Conservation (phyloP, 345 rosid species). For the Dimocarpus longan region DNA sequence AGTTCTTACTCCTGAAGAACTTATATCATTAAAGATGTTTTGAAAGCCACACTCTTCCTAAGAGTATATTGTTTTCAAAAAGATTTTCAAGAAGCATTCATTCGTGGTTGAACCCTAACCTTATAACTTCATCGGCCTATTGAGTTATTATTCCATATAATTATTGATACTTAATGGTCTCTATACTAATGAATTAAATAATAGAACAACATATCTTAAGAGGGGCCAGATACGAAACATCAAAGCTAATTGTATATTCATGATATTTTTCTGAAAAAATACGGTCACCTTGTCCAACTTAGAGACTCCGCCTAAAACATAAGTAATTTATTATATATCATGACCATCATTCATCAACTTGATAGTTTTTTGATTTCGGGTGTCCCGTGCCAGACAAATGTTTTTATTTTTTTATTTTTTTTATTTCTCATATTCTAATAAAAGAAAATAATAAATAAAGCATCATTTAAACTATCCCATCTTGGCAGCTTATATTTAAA, state of each 20-base stretch:
- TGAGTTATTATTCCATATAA: neutral
- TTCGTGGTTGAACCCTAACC: neutral
- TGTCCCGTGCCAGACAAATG: neutral
- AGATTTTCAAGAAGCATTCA: neutral
- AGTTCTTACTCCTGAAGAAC: too few relatives aligned
- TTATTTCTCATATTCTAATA: neutral
- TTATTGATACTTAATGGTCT: neutral
- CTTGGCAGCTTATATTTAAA: neutral
- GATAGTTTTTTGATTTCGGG: neutral
- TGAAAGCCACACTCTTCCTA: too few relatives aligned
- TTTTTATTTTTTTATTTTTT: neutral
- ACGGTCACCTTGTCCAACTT: neutral
- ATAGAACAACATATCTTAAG: neutral
- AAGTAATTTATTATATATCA: too few relatives aligned
- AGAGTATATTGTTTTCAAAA: neutral
- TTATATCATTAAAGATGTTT: too few relatives aligned
- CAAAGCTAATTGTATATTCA: constrained; percentile 8
- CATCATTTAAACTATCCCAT: neutral
- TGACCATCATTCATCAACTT: neutral
- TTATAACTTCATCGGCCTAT: neutral
- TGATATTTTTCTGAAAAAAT: neutral
- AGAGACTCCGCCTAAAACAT: too few relatives aligned
- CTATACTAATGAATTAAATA: neutral
- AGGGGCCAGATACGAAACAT: constrained; percentile 15
- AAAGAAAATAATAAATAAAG: neutral